Base-by-base conservation (phyloP, 306 rosid genomes). In the Pueraria montana region DNA sequence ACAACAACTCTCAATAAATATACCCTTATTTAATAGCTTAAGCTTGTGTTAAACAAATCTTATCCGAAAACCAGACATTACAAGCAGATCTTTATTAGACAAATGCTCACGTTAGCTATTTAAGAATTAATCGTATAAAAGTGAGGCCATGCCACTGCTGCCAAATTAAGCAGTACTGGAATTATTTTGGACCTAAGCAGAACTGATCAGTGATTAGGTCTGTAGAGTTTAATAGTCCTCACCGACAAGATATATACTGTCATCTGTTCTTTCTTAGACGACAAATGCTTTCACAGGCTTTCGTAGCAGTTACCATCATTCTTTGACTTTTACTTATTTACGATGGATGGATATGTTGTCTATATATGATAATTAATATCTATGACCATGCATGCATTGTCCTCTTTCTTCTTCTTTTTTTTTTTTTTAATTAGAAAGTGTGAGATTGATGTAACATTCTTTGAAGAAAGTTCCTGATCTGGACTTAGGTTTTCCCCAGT, bases 191-290 rank as follows among this genome's bases (percentile, higher is more conserved):
- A 79, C 66, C 55, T 36, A 68, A 27, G 62, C 63, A 11, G 30
- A 63, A 52, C 0, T 52, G 58, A 79, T 66, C 20, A 79, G 72
- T 64, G 64, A 46, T 27, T 11, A 30, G 12, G 17, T 16, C 45
- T 62, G 13, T 20, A 4, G 45, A 63, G 24, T 62, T 17, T 11
- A 34, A 34, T 34, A 6, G 17, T n/a, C 9, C 52, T 63, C 65
- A 13, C 68, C 80, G 85, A 82, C 80, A 82, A 74, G 18, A 65
- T 38, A 26, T 34, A 65, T 38, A 26, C 21, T 32, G 48, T 38
- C 17, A 45, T 13, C 68, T 56, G 36, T 63, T 73, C 55, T 72
- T 73, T 67, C 36, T 59, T 66, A 73, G 38, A 59, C 36, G 45
- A 74, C 52, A 64, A 74, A 67, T 10, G 2, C 43, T 53, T 23